Evolutionary conservation across 768 basidiomycete genomes (phyloP).

Genomic region (Termitomyces sp.): DNA sequence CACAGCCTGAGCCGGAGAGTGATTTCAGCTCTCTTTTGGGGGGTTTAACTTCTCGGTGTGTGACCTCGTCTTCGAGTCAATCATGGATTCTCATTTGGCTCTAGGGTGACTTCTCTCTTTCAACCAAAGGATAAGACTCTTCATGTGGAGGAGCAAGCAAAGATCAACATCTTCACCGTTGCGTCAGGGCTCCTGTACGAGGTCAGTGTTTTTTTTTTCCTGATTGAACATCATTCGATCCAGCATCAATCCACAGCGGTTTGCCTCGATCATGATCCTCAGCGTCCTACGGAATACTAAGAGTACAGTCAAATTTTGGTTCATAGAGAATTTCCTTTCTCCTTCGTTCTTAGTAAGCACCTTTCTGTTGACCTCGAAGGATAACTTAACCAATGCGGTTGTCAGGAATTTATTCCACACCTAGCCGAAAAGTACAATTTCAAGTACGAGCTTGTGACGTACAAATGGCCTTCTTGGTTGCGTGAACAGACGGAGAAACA

Average conservation of each 20-base stretch:
- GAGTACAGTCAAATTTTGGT: slow-evolving; percentile 98
- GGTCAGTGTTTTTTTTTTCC: slow-evolving; percentile 35
- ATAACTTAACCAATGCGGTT: background rate
- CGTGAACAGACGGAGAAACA: slow-evolving; percentile 98
- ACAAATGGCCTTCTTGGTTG: slow-evolving; percentile 99
- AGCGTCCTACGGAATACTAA: slow-evolving; percentile 94
- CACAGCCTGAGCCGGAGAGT: slow-evolving; percentile 28
- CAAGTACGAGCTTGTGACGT: slow-evolving; percentile 96
- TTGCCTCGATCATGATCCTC: slow-evolving; percentile 97
- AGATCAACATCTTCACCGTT: slow-evolving; percentile 99
- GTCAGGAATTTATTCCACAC: slow-evolving; percentile 89
- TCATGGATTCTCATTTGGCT: background rate
- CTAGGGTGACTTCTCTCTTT: slow-evolving; percentile 43
- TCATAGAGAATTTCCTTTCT: slow-evolving; percentile 98
- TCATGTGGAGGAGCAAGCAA: slow-evolving; percentile 52
- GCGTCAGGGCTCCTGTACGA: slow-evolving; percentile 96
- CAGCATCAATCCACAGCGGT: slow-evolving; percentile 52
- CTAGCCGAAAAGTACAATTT: slow-evolving; percentile 89
- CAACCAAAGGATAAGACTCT: slow-evolving; percentile 21
- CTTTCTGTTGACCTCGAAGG: background rate
- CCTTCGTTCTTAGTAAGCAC: slow-evolving; percentile 84
- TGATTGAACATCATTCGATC: background rate
- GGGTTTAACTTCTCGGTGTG: slow-evolving; percentile 47
- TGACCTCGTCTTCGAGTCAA: background rate
- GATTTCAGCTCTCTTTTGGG: slow-evolving; percentile 37